Base-by-base conservation (phyloP, 1,139 yeast genomes). In the Kodamaea fungicola region DNA sequence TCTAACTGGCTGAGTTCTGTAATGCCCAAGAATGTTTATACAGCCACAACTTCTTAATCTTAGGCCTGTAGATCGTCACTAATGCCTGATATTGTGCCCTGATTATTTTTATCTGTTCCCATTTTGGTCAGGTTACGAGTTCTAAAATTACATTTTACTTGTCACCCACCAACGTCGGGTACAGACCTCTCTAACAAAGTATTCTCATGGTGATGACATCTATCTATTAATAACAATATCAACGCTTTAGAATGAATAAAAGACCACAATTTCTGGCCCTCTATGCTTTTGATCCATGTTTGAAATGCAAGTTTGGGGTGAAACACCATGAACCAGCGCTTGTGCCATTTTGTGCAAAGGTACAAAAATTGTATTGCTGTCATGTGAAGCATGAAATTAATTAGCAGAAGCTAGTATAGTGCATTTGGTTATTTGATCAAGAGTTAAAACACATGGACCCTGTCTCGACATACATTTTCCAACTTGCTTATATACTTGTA, bases 201-300 rank as follows among this genome's bases (percentile, higher is more conserved):
- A 23, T 23, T 8, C 10, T 23, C 26, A n/a, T 23, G 26, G 3
- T 4, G 4, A 4, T n/a, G 10, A 6, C 10, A 23, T 7, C 26
- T 23, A 23, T n/a, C 9, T 23, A 23, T 8, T n/a, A 4, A 23
- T 23, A 23, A 4, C 9, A 8, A 23, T 23, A 23, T 23, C 6
- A 23, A 8, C 6, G 9, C 9, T 23, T 23, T 23, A 23, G 6
- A 8, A 23, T n/a, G 10, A 7, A 8, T 8, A 8, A 8, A 4
- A 23, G 3, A 8, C 9, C 10, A 23, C 10, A 4, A 23, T 23
- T 23, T 23, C 10, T 23, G 26, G 10, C 26, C 26, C 10, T n/a
- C 10, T 25, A 24, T 24, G 28, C 33, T 31, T 31, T 31, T 31
- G 33, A 31, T 23, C 33, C 27, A 31, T 10, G 21, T 31, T 31